Conservation (phyloP, 768 basidiomycete genomes). For the Leccinum arenicola region DNA sequence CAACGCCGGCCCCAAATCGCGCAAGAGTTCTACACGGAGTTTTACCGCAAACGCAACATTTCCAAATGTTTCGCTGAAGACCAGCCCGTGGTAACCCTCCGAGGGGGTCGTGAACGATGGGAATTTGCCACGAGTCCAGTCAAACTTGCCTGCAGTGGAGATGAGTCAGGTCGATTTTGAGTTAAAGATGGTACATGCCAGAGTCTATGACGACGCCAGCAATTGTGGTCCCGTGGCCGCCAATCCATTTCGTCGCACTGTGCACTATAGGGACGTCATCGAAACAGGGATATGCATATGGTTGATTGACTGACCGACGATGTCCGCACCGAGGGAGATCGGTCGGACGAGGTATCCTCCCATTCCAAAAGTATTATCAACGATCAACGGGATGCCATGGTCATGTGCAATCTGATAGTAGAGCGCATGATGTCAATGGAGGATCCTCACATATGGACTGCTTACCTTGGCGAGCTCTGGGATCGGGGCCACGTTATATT, state of each 20-base stretch:
- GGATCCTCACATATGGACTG: no score
- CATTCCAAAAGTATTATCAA: slow-evolving; percentile 64
- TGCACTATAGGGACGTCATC: slow-evolving; percentile 35
- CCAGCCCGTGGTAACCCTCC: no score
- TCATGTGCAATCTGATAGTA: slow-evolving; percentile 52
- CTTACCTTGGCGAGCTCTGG: slow-evolving; percentile 52
- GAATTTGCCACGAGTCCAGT: no score
- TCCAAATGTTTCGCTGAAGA: no score
- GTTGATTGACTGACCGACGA: slow-evolving; percentile 37
- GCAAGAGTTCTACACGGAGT: slow-evolving; percentile 48
- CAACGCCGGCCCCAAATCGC: slow-evolving; percentile 51
- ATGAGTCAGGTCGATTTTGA: not conserved
- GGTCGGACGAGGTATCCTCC: slow-evolving; percentile 56
- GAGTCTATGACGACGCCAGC: slow-evolving; percentile 61
- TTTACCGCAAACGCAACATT: slow-evolving; percentile 49
- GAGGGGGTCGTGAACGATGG: no score
- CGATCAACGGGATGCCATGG: slow-evolving; percentile 58
- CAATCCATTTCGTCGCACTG: slow-evolving; percentile 67
- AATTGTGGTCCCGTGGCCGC: slow-evolving; percentile 66
- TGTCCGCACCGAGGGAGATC: slow-evolving; percentile 56
- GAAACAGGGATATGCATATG: not conserved
- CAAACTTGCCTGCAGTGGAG: not conserved
- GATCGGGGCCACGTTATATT: slow-evolving; percentile 54
- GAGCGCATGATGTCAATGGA: not conserved
- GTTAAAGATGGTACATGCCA: slow-evolving; percentile 34